Conservation (phyloP, 139 green algal species). For the Nannochloris sp. region DNA sequence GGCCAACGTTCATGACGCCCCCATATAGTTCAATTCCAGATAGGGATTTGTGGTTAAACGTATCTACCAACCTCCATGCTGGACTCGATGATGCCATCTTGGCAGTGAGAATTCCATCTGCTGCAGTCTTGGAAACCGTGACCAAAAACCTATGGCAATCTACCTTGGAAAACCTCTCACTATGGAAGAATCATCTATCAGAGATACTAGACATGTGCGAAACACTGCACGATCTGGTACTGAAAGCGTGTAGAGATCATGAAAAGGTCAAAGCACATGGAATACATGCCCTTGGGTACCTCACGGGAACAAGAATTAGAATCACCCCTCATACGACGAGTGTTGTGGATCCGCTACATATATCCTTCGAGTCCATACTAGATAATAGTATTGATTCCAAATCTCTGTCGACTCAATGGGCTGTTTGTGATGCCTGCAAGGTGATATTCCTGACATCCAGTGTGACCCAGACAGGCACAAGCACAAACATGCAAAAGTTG, state of each 20-base stretch:
- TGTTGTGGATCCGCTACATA: not conserved
- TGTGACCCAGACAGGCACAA: not conserved
- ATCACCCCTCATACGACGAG: not conserved
- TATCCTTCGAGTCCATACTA: not conserved
- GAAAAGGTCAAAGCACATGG: not conserved
- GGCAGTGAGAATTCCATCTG: not conserved
- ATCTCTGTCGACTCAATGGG: not conserved
- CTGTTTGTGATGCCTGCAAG: not conserved
- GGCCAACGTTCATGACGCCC: too few species aligned
- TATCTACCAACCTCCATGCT: not conserved
- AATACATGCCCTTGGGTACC: not conserved
- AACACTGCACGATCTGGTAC: not conserved
- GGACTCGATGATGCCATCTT: not conserved
- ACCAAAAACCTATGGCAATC: not conserved
- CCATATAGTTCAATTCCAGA: too few species aligned
- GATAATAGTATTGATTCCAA: not conserved
- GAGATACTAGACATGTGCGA: not conserved
- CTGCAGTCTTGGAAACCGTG: not conserved
- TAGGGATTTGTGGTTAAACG: too few species aligned
- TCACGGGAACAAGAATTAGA: not conserved
- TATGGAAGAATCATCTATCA: not conserved
- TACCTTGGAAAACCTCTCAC: not conserved
- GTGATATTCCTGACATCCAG: conserved; percentile 3
- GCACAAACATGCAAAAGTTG: too few species aligned
- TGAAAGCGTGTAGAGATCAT: not conserved